A percentile compares a stretch with the other conserved stretches of the same genome.
phyloP scores from a whole-genome alignment of 805 yeast genomes.

The Wickerhamomyces xylosicus region DNA sequence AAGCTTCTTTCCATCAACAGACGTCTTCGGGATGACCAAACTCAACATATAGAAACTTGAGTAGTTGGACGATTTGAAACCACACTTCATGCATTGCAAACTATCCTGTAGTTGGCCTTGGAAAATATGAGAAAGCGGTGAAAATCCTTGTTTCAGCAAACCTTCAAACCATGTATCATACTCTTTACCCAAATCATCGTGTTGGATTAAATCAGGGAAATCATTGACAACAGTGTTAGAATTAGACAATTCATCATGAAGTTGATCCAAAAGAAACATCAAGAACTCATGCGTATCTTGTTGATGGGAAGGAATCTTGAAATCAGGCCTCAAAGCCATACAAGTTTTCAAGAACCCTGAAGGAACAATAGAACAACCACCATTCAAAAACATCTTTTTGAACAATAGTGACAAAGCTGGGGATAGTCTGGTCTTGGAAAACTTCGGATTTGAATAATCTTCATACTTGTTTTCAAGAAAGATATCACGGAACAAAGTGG shows the following conservation, averaged over 20 bases:
- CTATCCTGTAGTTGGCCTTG: slow-evolving; percentile 68
- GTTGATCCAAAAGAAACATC: slow-evolving; percentile 50
- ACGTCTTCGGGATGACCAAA: slow-evolving; percentile 44
- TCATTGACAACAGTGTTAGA: slow-evolving; percentile 26
- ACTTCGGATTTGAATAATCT: slow-evolving; percentile 27
- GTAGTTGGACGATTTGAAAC: slow-evolving; percentile 46
- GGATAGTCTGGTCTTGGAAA: slow-evolving; percentile 25
- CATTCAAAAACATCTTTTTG: slow-evolving; percentile 45
- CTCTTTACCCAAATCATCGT: slow-evolving; percentile 30
- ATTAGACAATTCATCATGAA: slow-evolving; percentile 55
- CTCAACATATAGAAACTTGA: slow-evolving; percentile 54
- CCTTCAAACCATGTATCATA: slow-evolving; percentile 54
- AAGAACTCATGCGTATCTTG: slow-evolving; percentile 78
- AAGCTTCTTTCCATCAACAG: slow-evolving; percentile 20
- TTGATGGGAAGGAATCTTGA: slow-evolving; percentile 62
- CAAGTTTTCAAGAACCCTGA: slow-evolving; percentile 47
- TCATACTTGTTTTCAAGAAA: slow-evolving; percentile 36
- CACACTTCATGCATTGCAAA: slow-evolving; percentile 55
- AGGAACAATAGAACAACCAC: slow-evolving; percentile 56
- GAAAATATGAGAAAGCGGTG: slow-evolving; percentile 56
- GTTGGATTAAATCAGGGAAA: slow-evolving; percentile 26
- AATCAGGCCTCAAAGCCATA: slow-evolving; percentile 48
- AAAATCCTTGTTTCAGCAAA: slow-evolving; percentile 47
- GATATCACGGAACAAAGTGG: slow-evolving; percentile 36
- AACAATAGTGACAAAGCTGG: slow-evolving; percentile 45